Evolutionary conservation across 2,329 filamentous ascomycete genomes (phyloP).

Genomic region (Monosporascus sp.): DNA sequence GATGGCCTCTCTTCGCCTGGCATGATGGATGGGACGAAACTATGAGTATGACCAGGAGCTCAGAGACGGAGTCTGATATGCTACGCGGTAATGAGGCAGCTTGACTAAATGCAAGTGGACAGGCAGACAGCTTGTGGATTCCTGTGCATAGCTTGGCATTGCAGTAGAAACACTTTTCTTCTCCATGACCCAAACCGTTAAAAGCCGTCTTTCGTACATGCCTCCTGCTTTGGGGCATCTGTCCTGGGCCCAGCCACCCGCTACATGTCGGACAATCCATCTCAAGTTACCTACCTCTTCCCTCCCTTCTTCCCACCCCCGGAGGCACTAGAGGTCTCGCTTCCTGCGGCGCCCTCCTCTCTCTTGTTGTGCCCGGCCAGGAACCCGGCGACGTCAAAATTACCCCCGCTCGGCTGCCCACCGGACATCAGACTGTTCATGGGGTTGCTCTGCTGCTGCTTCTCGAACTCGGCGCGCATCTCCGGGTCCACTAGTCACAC

Average conservation of each 20-base stretch:
- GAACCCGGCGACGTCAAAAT: slow-evolving; percentile 60
- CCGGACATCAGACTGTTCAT: slow-evolving; percentile 52
- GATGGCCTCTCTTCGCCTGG: too few species aligned
- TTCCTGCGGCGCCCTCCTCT: slow-evolving; percentile 21
- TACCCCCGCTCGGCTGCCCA: slow-evolving; percentile 33
- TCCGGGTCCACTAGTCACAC: slow-evolving; percentile 81
- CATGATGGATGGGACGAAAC: too few species aligned
- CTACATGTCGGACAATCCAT: not conserved
- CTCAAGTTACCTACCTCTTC: slow-evolving; percentile 25
- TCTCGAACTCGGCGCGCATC: slow-evolving; percentile 85
- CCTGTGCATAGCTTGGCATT: too few species aligned
- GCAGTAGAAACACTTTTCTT: too few species aligned
- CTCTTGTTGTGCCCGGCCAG: slow-evolving; percentile 51
- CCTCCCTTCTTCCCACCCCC: slow-evolving; percentile 36
- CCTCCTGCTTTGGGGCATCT: too few species aligned
- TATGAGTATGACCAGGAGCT: too few species aligned
- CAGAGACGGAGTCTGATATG: too few species aligned
- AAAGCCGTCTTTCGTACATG: too few species aligned
- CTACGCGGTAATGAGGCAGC: too few species aligned
- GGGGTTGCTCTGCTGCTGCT: slow-evolving; percentile 73
- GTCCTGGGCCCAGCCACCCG: not conserved
- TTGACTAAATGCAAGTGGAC: too few species aligned
- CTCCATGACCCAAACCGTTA: too few species aligned
- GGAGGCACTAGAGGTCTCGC: slow-evolving; percentile 15
- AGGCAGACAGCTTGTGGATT: too few species aligned